Base-by-base conservation (phyloP, 192 early-diverging fungal genomes). In the Coemansia sp. region DNA sequence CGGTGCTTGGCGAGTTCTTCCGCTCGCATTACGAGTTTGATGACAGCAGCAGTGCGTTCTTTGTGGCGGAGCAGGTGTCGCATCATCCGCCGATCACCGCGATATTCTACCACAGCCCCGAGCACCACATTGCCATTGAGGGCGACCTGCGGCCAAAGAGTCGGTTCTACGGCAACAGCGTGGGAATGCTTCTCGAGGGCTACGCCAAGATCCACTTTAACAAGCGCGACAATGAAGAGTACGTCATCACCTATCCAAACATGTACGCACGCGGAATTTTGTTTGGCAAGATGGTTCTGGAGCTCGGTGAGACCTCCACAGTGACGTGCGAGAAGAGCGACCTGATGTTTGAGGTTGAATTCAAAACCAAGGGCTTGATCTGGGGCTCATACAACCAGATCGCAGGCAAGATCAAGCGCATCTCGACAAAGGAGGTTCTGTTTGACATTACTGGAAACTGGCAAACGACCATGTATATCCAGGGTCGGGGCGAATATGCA, bases 21-120 rank as follows among this genome's bases (percentile, higher is more conserved):
- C 88, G 89, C n/a, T 94, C 92, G 55, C 76, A 86, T 64, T 96
- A 88, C 85, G 81, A 85, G 62, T 93, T 91, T 61, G 54, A 72
- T 13, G 90, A 94, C 72, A 89, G 94, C 74, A 88, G 92, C 40
- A 83, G 88, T 51, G 90, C 93, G 20, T 90, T 85, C 68, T 95
- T 91, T 71, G 71, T 97, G 9, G 86, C 92, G 16, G 96, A 98
- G 79, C 96, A 98, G 76, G 90, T 95, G 10, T 92, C 92, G 42
- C 96, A 98, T 81, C 94, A 97, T 71, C 96, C 96, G 54, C 94
- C 96, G 3, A 89, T 96, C 53, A 94, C 92, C 0, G 88, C 91
- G 32, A 92, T 88, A 71, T 92, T 88, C 74, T 94, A 93, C 75
- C 85, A 89, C 45, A 89, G 88, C 64, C 95, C 96, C 6, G 89